A percentile compares a stretch with the other conserved stretches of the same genome.
Conservation (phyloP, 768 basidiomycete species). For the Tulasnella calospora region DNA sequence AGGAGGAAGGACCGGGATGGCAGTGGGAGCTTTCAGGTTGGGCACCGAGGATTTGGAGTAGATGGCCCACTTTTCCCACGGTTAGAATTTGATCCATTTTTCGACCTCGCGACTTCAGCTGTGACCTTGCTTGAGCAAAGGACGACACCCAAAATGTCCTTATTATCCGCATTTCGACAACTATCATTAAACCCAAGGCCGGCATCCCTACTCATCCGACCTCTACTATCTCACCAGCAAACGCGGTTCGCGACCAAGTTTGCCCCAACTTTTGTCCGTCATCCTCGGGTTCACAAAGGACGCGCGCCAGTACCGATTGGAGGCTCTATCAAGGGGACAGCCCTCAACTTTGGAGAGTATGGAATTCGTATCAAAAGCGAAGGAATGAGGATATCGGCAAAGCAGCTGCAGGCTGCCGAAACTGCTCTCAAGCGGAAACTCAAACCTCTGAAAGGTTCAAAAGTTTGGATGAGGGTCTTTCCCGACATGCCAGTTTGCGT, state of each 20-base stretch:
- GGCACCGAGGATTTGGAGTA: neutral
- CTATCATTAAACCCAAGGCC: neutral
- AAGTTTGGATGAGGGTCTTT: constrained; percentile 84
- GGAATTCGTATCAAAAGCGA: constrained; percentile 84
- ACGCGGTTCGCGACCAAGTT: constrained; percentile 45
- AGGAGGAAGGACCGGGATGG: no score
- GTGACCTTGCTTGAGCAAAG: neutral
- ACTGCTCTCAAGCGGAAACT: constrained; percentile 85
- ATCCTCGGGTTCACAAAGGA: constrained; percentile 87
- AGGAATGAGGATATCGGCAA: constrained; percentile 76
- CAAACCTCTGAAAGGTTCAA: constrained; percentile 81
- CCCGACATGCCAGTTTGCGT: constrained; percentile 97
- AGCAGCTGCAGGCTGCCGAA: constrained; percentile 82
- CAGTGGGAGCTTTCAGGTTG: no score
- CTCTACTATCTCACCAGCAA: neutral
- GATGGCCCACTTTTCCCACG: neutral
- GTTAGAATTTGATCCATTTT: neutral
- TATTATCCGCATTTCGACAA: constrained; percentile 1
- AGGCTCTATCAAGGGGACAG: constrained; percentile 89
- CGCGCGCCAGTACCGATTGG: constrained; percentile 78
- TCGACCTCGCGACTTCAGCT: neutral
- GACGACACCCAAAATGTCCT: constrained; percentile 11
- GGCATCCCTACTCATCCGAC: neutral
- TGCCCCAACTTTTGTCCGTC: constrained; percentile 77
- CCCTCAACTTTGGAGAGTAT: constrained; percentile 86